phyloP scores from a whole-genome alignment of 108 stramenopile species.

The Skeletonema grethae region DNA sequence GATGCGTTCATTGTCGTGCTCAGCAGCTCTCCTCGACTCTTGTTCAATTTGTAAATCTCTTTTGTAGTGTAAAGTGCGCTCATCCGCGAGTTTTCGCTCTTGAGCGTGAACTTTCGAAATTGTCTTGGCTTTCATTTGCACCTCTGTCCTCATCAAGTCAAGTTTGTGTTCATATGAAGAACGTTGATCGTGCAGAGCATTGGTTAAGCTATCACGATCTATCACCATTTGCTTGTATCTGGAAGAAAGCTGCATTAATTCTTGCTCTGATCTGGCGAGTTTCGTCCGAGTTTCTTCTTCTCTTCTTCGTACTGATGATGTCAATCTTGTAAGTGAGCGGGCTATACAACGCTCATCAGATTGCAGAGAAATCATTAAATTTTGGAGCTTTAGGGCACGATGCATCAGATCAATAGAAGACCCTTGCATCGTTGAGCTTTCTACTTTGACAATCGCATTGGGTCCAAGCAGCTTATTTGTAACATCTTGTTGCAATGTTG shows the following conservation, averaged over 20 bases:
- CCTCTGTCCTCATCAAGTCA: conserved; percentile 32
- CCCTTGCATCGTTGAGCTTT: conserved; percentile 39
- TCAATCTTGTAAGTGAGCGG: conserved; percentile 19
- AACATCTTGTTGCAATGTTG: conserved; percentile 3
- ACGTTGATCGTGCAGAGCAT: conserved; percentile 30
- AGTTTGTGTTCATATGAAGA: conserved; percentile 31
- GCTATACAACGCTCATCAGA: conserved; percentile 33
- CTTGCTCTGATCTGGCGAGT: conserved; percentile 11
- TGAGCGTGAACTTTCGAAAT: conserved; percentile 25
- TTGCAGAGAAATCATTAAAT: conserved; percentile 8
- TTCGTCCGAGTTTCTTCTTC: conserved; percentile 18
- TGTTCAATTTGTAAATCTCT: conserved; percentile 18
- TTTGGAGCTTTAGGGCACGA: conserved; percentile 43
- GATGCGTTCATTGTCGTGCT: conserved; percentile 9
- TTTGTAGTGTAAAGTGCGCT: conserved; percentile 10
- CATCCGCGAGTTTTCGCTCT: conserved; percentile 41
- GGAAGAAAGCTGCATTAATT: conserved; percentile 9
- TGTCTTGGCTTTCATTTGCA: conserved; percentile 15
- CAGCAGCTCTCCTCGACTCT: conserved; percentile 13
- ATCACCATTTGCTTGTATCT: conserved; percentile 16
- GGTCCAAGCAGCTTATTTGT: conserved; percentile 12
- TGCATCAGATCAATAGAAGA: conserved; percentile 41
- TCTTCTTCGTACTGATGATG: conserved; percentile 6
- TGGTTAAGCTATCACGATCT: conserved; percentile 27
- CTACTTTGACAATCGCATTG: conserved; percentile 8